Conservation (phyloP, 148 eudicot species). For the Nyssa sinensis region DNA sequence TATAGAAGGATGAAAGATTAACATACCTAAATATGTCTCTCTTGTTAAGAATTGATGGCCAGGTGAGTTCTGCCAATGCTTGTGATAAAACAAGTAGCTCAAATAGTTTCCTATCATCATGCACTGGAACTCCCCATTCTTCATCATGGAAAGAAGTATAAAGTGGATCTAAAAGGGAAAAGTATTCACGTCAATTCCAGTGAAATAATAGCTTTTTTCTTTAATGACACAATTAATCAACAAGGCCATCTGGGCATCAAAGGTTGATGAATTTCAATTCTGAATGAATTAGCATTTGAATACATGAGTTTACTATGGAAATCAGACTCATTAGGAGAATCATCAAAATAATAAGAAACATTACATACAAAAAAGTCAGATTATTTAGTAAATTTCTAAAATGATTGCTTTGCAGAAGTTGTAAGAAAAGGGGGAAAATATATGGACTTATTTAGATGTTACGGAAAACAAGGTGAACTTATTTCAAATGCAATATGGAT, state of each 20-base stretch:
- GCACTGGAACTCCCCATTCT: constrained; percentile 78
- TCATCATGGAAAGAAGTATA: constrained; percentile 61
- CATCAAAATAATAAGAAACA: too few relatives aligned
- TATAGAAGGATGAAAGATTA: neutral
- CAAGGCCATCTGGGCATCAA: neutral
- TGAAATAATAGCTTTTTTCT: too few relatives aligned
- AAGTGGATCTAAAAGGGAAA: constrained; percentile 37
- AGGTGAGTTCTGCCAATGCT: constrained; percentile 65
- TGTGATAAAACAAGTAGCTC: constrained; percentile 57
- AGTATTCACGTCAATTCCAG: neutral
- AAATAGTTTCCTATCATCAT: constrained; percentile 50
- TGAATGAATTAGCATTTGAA: neutral
- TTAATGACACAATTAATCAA: too few relatives aligned
- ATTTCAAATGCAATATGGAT: too few relatives aligned
- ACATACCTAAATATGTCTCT: constrained; percentile 52
- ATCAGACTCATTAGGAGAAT: too few relatives aligned
- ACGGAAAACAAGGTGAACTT: too few relatives aligned
- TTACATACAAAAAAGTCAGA: too few relatives aligned
- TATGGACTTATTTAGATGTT: too few relatives aligned
- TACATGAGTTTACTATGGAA: neutral
- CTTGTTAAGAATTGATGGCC: constrained; percentile 58
- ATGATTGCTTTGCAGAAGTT: too few relatives aligned
- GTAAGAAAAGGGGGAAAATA: too few relatives aligned
- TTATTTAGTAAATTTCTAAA: too few relatives aligned
- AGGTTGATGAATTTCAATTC: too few relatives aligned